Evolutionary conservation across 164 flowering plant genomes (phyloP).

Genomic region (Sextonia rubra): DNA sequence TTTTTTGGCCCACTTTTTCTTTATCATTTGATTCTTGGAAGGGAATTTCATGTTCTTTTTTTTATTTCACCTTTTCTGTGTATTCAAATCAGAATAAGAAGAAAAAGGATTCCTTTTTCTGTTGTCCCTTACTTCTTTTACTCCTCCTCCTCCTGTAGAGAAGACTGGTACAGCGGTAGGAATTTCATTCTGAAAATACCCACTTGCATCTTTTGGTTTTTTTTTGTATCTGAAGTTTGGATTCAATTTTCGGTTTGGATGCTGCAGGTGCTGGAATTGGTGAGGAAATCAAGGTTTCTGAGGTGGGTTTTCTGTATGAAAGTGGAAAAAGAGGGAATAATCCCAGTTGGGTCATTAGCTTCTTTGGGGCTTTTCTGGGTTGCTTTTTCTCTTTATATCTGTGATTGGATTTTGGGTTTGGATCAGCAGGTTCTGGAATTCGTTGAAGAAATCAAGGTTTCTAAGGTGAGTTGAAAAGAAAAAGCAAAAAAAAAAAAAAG

Average conservation of each 20-base stretch:
- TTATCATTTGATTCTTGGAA: slow-evolving; percentile 5
- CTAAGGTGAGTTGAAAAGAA: too few relatives aligned
- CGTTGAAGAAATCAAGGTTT: too few relatives aligned
- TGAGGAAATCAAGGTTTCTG: not conserved
- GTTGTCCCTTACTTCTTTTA: not conserved
- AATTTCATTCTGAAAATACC: slow-evolving; percentile 14
- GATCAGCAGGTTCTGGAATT: too few relatives aligned
- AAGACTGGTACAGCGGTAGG: slow-evolving; percentile 31
- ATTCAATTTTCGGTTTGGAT: not conserved
- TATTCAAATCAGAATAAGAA: slow-evolving; percentile 2
- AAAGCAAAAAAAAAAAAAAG: too few relatives aligned
- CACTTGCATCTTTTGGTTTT: not conserved
- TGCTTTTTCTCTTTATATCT: too few relatives aligned
- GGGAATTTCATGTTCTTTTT: not conserved
- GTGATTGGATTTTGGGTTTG: too few relatives aligned
- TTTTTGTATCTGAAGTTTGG: not conserved
- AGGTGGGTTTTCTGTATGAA: slow-evolving; percentile 11
- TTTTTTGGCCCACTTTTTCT: not conserved
- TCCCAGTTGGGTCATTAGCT: too few relatives aligned
- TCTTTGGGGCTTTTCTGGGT: too few relatives aligned
- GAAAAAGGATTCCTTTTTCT: not conserved
- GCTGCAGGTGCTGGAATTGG: slow-evolving; percentile 4
- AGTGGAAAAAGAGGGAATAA: too few relatives aligned
- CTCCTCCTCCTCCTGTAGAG: not conserved
- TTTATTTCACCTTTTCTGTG: not conserved